Evolutionary conservation across 1,284 basidiomycete species (phyloP).

Genomic region (Cronartium ribicola): DNA sequence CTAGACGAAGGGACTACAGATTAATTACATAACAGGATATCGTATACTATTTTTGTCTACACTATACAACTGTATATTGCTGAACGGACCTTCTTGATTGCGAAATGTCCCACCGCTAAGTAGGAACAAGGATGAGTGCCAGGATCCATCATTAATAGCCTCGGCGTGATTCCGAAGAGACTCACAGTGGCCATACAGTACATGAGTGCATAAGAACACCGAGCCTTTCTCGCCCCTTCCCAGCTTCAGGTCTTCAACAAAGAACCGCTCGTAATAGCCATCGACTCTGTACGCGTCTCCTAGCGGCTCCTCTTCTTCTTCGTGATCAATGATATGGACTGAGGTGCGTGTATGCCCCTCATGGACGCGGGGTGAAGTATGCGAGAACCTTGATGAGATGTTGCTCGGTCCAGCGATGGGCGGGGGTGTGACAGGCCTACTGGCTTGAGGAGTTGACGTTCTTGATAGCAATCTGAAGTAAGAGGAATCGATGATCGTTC

Average conservation of each 20-base stretch:
- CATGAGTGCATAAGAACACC: constrained; percentile 65
- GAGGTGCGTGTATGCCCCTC: too few species aligned
- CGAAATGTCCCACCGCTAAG: constrained; percentile 29
- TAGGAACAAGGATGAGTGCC: not conserved
- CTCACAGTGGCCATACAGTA: constrained; percentile 19
- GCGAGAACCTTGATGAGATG: not conserved
- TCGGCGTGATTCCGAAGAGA: constrained; percentile 59
- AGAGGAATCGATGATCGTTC: constrained; percentile 16
- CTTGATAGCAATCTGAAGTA: constrained; percentile 30
- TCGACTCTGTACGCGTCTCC: constrained; percentile 49
- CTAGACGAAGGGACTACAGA: not conserved
- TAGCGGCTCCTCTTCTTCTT: constrained; percentile 6
- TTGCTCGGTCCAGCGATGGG: not conserved
- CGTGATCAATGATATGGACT: not conserved
- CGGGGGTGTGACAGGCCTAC: constrained; percentile 17
- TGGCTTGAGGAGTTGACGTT: constrained; percentile 7
- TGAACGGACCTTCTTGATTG: constrained; percentile 28
- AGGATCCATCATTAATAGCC: constrained; percentile 42
- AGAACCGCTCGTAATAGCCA: constrained; percentile 65
- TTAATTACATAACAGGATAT: too few species aligned
- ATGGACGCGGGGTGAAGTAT: not conserved
- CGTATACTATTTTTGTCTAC: too few species aligned
- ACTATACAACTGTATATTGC: not conserved
- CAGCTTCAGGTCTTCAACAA: constrained; percentile 74
- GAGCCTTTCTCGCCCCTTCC: constrained; percentile 89